Evolutionary conservation across 768 basidiomycete genomes (phyloP), one percentile per base, ranked within the genome.

Genomic region (Phylloporus rhodoxanthus): DNA sequence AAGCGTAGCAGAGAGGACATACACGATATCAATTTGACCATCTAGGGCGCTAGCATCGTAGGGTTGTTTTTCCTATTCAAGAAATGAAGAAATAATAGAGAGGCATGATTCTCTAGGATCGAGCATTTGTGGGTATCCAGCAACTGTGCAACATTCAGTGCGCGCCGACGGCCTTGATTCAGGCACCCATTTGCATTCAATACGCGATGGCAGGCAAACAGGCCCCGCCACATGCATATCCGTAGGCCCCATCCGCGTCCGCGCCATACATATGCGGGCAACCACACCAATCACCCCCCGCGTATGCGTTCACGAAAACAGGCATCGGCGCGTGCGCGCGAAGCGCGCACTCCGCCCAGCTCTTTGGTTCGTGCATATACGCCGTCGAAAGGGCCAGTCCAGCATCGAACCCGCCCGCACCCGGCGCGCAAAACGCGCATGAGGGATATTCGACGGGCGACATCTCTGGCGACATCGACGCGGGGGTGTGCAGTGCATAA

Each of bases 221-320:
- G n/a, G 8, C 25, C 15, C 40, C 25, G 33, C 53, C 41, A 3
- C 62, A 62, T 21, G 61, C 33, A 23, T 37, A 53, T 10, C 55
- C 62, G 28, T 52, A 37, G 25, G 34, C 56, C 42, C 8, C 42
- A 14, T 28, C 25, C 39, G 43, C 17, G 34, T 48, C 37, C 15
- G 48, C 28, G 19, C 14, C 19, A n/a, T 64, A 60, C 48, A 54
- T 42, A 1, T 59, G 49, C n/a, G 54, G 38, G 17, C 53, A 67
- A 8, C 17, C 17, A n/a, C 36, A 37, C 65, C 65, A 66, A 33
- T 62, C 60, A 23, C 43, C 2, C 0, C 54, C 58, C 8, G 52
- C 59, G 17, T 57, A 64, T 28, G 66, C 57, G 21, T 66, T 67
- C 49, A 66, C 54, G 20, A 66, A 68, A 29, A 64, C 54, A 8